Conservation (phyloP, 2,329 filamentous ascomycete genomes). For the Aspergillus piperis region DNA sequence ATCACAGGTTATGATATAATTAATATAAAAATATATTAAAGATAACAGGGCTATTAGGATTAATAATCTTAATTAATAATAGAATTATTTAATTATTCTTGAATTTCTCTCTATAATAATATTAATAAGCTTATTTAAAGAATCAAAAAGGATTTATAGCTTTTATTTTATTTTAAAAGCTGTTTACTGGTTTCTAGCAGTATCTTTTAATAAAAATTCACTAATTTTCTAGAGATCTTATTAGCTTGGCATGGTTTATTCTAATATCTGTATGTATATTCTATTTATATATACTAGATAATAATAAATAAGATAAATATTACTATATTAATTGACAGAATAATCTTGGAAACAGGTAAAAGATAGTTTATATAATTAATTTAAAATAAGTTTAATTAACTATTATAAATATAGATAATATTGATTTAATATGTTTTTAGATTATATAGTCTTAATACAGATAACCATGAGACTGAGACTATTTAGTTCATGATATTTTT, state of each 20-base stretch:
- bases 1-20: constrained; percentile 27
- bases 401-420: no score
- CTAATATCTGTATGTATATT: constrained; percentile 23
- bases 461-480: no score
- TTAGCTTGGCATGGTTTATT: constrained; percentile 20
- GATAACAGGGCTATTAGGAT: constrained; percentile 35
- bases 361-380: no score
- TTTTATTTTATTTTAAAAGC: not conserved
- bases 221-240: constrained; percentile 17
- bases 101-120: constrained; percentile 10
- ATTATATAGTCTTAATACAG: no score
- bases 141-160: constrained; percentile 18
- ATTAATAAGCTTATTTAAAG: constrained; percentile 19
- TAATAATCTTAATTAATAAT: constrained; percentile 23
- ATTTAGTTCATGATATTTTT: no score
- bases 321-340: no score
- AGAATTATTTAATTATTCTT: constrained; percentile 5
- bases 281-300: constrained; percentile 9
- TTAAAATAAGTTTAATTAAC: no score
- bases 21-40: constrained; percentile 37
- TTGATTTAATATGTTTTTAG: no score
- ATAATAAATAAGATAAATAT: no score
- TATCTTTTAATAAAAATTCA: constrained; percentile 17
- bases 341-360: no score
- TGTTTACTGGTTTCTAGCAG: constrained; percentile 15